phyloP scores from a whole-genome alignment of 495 filamentous ascomycete genomes.

The Clavariopsis aquatica region DNA sequence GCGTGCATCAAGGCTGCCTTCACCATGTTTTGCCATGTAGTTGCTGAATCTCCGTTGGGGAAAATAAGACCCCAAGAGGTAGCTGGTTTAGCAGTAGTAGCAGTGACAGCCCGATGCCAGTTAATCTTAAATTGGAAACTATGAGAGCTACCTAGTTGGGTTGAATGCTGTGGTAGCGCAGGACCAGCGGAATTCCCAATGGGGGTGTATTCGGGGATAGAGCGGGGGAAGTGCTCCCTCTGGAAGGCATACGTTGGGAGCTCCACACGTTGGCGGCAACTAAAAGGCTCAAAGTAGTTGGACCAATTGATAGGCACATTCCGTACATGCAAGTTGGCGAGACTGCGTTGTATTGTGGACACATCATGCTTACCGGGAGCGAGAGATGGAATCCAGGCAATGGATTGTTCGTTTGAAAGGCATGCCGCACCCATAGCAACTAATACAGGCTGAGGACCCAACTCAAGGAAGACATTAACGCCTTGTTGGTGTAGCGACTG shows the following conservation, averaged over 20 bases:
- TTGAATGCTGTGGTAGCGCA: too few species aligned
- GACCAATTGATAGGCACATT: constrained; percentile 40
- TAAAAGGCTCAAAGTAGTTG: constrained; percentile 40
- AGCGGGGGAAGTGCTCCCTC: constrained; percentile 22
- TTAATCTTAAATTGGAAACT: not conserved
- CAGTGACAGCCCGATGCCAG: not conserved
- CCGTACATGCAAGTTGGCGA: constrained; percentile 31
- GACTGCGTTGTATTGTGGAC: not conserved
- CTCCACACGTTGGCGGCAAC: constrained; percentile 36
- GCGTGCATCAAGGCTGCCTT: constrained; percentile 7
- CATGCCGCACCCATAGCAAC: constrained; percentile 36
- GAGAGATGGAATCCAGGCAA: constrained; percentile 31
- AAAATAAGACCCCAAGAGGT: constrained; percentile 7
- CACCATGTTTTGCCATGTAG: not conserved
- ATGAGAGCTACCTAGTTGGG: too few species aligned
- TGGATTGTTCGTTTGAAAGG: constrained; percentile 23
- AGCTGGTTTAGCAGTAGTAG: too few species aligned
- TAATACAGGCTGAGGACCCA: constrained; percentile 40
- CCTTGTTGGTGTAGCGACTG: constrained; percentile 31
- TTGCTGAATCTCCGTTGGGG: not conserved
- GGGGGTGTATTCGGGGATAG: too few species aligned
- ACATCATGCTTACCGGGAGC: not conserved
- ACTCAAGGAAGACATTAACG: constrained; percentile 41
- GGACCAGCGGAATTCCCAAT: too few species aligned
- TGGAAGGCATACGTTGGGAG: constrained; percentile 46